phyloP scores from a whole-genome alignment of 2,329 filamentous ascomycete genomes.

The Stagonosporopsis rhizophila region DNA sequence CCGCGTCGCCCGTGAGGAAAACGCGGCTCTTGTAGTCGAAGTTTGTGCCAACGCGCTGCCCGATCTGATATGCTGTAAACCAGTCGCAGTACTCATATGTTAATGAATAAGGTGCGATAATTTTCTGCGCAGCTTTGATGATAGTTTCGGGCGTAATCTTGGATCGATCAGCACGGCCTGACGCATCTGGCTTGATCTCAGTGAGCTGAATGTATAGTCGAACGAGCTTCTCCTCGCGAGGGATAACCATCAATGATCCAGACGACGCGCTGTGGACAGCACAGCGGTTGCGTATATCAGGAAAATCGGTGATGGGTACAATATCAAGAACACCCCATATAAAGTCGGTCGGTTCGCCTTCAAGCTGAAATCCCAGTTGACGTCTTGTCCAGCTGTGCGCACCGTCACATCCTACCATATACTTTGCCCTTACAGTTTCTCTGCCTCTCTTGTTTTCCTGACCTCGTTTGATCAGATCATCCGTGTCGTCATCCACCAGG shows the following conservation, averaged over 20 bases:
- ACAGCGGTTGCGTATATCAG: slow-evolving; percentile 65
- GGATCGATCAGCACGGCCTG: slow-evolving; percentile 61
- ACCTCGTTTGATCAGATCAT: slow-evolving; percentile 57
- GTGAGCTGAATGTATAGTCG: slow-evolving; percentile 71
- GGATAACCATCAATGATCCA: slow-evolving; percentile 70
- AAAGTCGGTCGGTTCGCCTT: slow-evolving; percentile 63
- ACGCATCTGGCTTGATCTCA: slow-evolving; percentile 54
- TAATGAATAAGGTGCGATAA: slow-evolving; percentile 71
- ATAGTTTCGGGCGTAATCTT: slow-evolving; percentile 70
- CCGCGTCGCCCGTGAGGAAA: slow-evolving; percentile 74
- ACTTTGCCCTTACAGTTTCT: slow-evolving; percentile 64
- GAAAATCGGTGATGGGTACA: slow-evolving; percentile 64
- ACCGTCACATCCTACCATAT: slow-evolving; percentile 72
- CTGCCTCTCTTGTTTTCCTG: slow-evolving; percentile 42
- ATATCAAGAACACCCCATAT: slow-evolving; percentile 64
- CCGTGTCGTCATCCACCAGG: slow-evolving; percentile 63
- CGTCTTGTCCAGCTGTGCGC: slow-evolving; percentile 71
- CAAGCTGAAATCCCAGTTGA: slow-evolving; percentile 63
- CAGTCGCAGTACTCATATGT: slow-evolving; percentile 70
- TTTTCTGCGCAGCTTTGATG: slow-evolving; percentile 67
- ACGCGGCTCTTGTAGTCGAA: slow-evolving; percentile 66
- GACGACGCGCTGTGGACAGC: slow-evolving; percentile 63
- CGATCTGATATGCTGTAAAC: slow-evolving; percentile 74
- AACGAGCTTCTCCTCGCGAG: slow-evolving; percentile 68
- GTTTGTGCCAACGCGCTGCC: slow-evolving; percentile 66